Percentiles rank a stretch among this genome's conserved stretches.
These are phyloP conservation scores for Metschnikowia kofuensis DNA, from an alignment of 805 yeast species.

Conservation along the genomic window DNA sequence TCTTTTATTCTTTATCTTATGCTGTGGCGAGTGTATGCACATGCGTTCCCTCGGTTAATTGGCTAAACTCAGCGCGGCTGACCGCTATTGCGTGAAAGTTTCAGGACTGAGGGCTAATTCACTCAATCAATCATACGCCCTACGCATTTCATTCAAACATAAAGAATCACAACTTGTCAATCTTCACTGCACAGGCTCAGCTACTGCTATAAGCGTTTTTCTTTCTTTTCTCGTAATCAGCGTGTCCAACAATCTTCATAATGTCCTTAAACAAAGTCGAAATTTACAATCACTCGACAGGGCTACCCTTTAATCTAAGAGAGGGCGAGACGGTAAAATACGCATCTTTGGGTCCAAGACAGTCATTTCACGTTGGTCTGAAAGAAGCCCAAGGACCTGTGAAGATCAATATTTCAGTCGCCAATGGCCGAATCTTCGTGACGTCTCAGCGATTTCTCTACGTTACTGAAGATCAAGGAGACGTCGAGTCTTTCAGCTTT, in stretches of 20 bases:
- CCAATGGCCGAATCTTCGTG: constrained; percentile 40
- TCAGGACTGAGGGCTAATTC: too few relatives aligned
- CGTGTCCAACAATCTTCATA: neutral
- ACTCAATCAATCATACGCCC: too few relatives aligned
- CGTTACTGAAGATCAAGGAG: constrained; percentile 39
- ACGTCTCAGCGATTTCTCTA: constrained; percentile 42
- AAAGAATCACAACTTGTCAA: neutral
- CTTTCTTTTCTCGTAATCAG: too few relatives aligned
- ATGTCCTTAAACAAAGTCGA: constrained; percentile 16
- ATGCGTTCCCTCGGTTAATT: too few relatives aligned
- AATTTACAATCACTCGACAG: neutral
- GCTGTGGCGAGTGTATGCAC: too few relatives aligned
- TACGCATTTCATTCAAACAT: too few relatives aligned
- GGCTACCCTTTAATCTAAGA: constrained; percentile 18
- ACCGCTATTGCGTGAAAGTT: too few relatives aligned
- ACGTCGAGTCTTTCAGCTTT: constrained; percentile 40
- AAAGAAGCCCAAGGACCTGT: constrained; percentile 7
- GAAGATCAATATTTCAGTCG: constrained; percentile 26
- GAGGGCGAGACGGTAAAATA: constrained; percentile 18
- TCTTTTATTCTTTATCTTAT: too few relatives aligned
- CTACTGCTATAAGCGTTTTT: too few relatives aligned
- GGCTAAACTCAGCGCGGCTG: too few relatives aligned
- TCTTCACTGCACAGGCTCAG: too few relatives aligned
- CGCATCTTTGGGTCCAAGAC: constrained; percentile 23
- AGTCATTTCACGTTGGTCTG: constrained; percentile 27